phyloP scores from a whole-genome alignment of 352 stramenopile genomes.

The Peronospora destructor region DNA sequence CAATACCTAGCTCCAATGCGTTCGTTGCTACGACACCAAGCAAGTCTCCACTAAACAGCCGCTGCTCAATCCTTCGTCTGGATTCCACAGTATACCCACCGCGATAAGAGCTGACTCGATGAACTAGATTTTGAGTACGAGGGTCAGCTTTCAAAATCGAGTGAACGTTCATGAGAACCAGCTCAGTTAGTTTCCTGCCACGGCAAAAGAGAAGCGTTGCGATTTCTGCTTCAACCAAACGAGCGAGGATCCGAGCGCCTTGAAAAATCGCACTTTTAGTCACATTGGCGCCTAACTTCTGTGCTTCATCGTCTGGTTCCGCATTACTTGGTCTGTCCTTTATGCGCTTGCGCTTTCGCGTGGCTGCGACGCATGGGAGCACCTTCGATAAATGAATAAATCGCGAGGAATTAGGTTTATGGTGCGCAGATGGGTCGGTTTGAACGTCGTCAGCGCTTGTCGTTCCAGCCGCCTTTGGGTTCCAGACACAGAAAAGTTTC shows the following conservation, averaged over 20 bases:
- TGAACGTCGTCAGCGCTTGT: not conserved
- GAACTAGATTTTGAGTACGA: constrained; percentile 25
- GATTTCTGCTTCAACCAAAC: constrained; percentile 83
- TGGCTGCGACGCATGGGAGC: not conserved
- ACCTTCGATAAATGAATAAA: not conserved
- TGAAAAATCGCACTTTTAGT: constrained; percentile 82
- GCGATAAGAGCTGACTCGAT: constrained; percentile 89
- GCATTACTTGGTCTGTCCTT: not conserved
- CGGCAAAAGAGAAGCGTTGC: constrained; percentile 95
- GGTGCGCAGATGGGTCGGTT: not conserved
- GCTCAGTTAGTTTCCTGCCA: constrained; percentile 89
- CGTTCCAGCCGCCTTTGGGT: constrained; percentile 61
- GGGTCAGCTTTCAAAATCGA: constrained; percentile 44
- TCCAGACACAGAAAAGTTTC: constrained; percentile 95
- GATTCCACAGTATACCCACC: constrained; percentile 92
- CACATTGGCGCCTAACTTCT: not conserved
- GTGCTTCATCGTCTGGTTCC: not conserved
- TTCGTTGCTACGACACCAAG: constrained; percentile 94
- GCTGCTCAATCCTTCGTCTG: constrained; percentile 89
- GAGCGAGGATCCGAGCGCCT: constrained; percentile 87
- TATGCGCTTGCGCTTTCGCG: constrained; percentile 23
- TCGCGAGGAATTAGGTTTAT: not conserved
- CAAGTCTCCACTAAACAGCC: constrained; percentile 93
- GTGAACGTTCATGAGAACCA: constrained; percentile 86
- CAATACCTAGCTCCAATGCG: constrained; percentile 96